These are phyloP conservation scores for Trichoderma koningii DNA, from an alignment of 2,329 filamentous ascomycete species.

Conservation along the genomic window DNA sequence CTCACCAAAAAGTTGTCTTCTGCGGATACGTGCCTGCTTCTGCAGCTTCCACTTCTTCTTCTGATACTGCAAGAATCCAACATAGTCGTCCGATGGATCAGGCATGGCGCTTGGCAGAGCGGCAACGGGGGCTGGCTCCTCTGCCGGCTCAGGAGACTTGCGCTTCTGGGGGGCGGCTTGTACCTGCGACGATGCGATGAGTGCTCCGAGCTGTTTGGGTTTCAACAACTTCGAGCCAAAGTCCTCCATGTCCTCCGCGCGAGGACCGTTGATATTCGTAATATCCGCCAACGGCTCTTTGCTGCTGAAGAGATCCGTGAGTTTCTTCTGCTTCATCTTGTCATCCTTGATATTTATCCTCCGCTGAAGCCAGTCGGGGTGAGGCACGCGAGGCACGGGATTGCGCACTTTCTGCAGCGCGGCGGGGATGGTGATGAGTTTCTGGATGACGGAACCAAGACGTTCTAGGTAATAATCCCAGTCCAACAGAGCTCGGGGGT, in stretches of 20 bases:
- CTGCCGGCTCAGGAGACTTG: conserved; percentile 69
- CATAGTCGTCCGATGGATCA: conserved; percentile 80
- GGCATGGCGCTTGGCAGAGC: conserved; percentile 83
- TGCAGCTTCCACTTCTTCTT: conserved; percentile 99
- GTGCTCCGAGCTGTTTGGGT: conserved; percentile 59
- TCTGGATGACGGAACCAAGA: conserved; percentile 95
- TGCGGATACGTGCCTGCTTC: conserved; percentile 80
- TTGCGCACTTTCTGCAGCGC: conserved; percentile 94
- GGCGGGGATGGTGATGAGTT: conserved; percentile 96
- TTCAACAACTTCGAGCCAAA: conserved; percentile 70
- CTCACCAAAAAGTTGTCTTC: conserved; percentile 92
- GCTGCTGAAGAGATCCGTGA: conserved; percentile 82
- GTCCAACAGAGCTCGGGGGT: conserved; percentile 85
- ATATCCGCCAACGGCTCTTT: conserved; percentile 73
- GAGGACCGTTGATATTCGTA: conserved; percentile 61
- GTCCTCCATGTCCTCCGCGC: conserved; percentile 75
- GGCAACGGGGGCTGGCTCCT: conserved; percentile 75
- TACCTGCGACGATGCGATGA: conserved; percentile 57
- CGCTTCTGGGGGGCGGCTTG: conserved; percentile 62
- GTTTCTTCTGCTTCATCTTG: conserved; percentile 96
- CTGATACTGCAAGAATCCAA: conserved; percentile 86
- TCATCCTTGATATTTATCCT: conserved; percentile 95
- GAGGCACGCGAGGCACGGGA: conserved; percentile 87
- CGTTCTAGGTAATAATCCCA: conserved; percentile 98
- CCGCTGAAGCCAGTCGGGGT: conserved; percentile 95